Percentiles rank a stretch among this genome's conserved stretches.
Evolutionary conservation across 257 asterid species (phyloP).

Genomic region (Nicotiana tomentosiformis): DNA sequence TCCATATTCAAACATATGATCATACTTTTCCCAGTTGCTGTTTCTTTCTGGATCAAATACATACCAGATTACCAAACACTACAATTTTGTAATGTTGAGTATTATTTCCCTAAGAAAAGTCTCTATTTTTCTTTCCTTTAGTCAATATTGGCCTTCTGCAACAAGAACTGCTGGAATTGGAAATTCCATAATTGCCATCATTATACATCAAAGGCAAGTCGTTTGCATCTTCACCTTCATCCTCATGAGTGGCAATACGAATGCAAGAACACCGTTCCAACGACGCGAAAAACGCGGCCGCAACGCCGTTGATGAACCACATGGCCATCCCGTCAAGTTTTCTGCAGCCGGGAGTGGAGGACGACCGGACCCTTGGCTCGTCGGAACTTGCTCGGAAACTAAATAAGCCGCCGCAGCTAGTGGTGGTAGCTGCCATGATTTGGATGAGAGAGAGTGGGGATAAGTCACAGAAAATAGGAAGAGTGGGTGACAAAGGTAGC

Average conservation of each 20-base stretch:
- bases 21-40: background rate
- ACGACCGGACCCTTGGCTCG: constrained; percentile 28
- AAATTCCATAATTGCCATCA: constrained; percentile 26
- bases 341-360: constrained; percentile 26
- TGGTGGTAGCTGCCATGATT: constrained; percentile 40
- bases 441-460: background rate
- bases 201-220: constrained; percentile 53
- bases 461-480: background rate
- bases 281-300: constrained; percentile 69
- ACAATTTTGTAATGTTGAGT: background rate
- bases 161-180: constrained; percentile 6
- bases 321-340: constrained; percentile 64
- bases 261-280: constrained; percentile 80
- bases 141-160: constrained; percentile 26
- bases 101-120: constrained; percentile 7
- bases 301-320: constrained; percentile 66
- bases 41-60: background rate
- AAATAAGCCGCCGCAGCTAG: constrained; percentile 23
- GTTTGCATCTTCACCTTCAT: constrained; percentile 47
- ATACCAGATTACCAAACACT: background rate
- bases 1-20: background rate
- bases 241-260: constrained; percentile 56
- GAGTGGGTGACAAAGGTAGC: background rate
- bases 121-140: constrained; percentile 38
- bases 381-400: constrained; percentile 18